These are phyloP conservation scores for Cercospora sojina DNA, from an alignment of 2,329 filamentous ascomycete species.

Conservation along the genomic window DNA sequence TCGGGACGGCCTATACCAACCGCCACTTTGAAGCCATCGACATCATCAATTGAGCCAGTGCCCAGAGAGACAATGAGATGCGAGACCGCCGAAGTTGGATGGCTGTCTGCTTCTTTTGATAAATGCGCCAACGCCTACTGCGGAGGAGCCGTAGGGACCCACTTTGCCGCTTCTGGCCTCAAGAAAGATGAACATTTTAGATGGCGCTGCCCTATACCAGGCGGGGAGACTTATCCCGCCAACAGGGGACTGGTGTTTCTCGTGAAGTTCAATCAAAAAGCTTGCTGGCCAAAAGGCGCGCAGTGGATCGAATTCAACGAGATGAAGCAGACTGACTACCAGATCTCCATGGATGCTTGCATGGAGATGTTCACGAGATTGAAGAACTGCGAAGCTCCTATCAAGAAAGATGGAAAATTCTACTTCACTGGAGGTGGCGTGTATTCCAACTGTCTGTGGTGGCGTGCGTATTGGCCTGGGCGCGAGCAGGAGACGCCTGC, in stretches of 20 bases:
- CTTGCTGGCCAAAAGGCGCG: too few species aligned
- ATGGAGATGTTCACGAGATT: neutral
- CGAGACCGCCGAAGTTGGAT: neutral
- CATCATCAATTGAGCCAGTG: too few species aligned
- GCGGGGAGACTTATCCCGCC: too few species aligned
- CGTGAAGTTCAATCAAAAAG: too few species aligned
- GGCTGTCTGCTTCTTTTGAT: too few species aligned
- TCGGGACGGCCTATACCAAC: neutral
- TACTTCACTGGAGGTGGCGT: neutral
- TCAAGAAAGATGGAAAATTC: neutral
- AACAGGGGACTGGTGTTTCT: too few species aligned
- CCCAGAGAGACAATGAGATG: neutral
- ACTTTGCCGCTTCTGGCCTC: too few species aligned
- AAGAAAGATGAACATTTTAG: too few species aligned
- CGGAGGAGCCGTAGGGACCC: too few species aligned
- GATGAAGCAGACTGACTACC: too few species aligned
- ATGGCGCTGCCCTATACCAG: too few species aligned
- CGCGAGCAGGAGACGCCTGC: neutral
- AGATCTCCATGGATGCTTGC: neutral
- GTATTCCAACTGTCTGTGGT: neutral
- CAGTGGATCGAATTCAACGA: neutral
- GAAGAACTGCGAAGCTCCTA: neutral
- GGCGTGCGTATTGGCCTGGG: neutral
- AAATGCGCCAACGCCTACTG: too few species aligned
- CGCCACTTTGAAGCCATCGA: neutral